A percentile compares a stretch with the other conserved stretches of the same genome.
Evolutionary conservation across 129 eudicot genomes (phyloP).

Genomic region (Pittosporum tobira): DNA sequence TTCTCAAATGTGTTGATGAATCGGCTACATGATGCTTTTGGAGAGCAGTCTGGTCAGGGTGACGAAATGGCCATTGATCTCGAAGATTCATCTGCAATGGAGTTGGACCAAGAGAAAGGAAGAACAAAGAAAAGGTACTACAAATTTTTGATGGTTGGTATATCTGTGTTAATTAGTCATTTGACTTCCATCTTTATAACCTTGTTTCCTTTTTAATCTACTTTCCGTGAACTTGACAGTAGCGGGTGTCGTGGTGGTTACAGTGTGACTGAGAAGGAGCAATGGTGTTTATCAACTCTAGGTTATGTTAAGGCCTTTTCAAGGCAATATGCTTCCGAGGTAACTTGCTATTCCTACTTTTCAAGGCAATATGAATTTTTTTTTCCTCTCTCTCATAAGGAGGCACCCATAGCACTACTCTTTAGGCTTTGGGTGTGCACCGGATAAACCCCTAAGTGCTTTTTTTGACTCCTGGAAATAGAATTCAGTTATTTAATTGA

Average conservation of each 20-base stretch:
- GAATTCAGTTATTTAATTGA: too few relatives aligned
- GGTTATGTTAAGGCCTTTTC: slow-evolving; percentile 90
- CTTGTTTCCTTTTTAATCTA: neutral
- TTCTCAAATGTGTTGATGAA: slow-evolving; percentile 52
- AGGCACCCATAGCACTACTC: too few relatives aligned
- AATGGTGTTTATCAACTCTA: slow-evolving; percentile 86
- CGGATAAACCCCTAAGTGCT: too few relatives aligned
- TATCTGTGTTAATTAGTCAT: neutral
- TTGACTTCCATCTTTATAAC: neutral
- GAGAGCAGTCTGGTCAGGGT: slow-evolving; percentile 32
- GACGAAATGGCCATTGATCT: slow-evolving; percentile 81
- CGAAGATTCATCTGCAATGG: slow-evolving; percentile 67
- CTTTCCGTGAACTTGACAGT: slow-evolving; percentile 17
- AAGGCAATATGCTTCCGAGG: slow-evolving; percentile 97
- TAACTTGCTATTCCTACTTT: slow-evolving; percentile 39
- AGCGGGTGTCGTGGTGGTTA: slow-evolving; percentile 24
- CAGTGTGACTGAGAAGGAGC: slow-evolving; percentile 60
- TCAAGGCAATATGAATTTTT: slow-evolving; percentile 69
- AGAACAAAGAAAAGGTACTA: slow-evolving; percentile 45
- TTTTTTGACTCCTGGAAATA: neutral
- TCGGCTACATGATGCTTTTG: slow-evolving; percentile 48
- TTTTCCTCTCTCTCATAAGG: neutral
- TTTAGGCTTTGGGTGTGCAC: too few relatives aligned
- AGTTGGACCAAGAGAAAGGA: slow-evolving; percentile 64
- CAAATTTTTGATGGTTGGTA: too few relatives aligned